A percentile compares a stretch with the other conserved stretches of the same genome.
Evolutionary conservation across 1,139 yeast genomes (phyloP).

Genomic region (Meyerozyma smithsonii): DNA sequence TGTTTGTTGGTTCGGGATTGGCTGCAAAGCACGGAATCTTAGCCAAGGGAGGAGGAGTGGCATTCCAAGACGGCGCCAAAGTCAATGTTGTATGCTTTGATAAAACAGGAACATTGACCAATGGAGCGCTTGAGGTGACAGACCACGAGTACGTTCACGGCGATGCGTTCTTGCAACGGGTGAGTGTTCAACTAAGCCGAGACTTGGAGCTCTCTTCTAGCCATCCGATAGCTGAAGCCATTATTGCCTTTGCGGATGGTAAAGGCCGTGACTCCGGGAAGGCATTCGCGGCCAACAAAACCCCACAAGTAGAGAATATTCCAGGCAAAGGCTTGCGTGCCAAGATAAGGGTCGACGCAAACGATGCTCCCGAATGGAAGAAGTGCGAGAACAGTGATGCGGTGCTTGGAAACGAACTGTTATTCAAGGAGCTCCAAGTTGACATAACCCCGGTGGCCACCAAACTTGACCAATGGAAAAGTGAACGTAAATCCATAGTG

Average conservation of each 20-base stretch:
- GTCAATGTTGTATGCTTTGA: slow-evolving; percentile 68
- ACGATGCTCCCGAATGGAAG: slow-evolving; percentile 22
- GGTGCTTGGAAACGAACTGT: slow-evolving; percentile 62
- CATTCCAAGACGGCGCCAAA: slow-evolving; percentile 71
- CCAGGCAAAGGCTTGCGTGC: slow-evolving; percentile 61
- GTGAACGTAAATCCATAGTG: slow-evolving; percentile 59
- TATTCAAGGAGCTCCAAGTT: slow-evolving; percentile 42
- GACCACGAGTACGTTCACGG: slow-evolving; percentile 30
- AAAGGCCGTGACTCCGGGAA: slow-evolving; percentile 12
- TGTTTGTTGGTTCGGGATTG: slow-evolving; percentile 43
- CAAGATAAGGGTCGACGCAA: slow-evolving; percentile 21
- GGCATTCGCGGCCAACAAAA: slow-evolving; percentile 29
- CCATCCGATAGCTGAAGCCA: slow-evolving; percentile 66
- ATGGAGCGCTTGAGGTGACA: slow-evolving; percentile 56
- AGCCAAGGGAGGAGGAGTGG: slow-evolving; percentile 79
- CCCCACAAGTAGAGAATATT: slow-evolving; percentile 47
- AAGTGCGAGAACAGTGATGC: slow-evolving; percentile 32
- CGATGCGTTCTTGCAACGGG: slow-evolving; percentile 14
- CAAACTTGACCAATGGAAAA: slow-evolving; percentile 50
- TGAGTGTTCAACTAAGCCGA: slow-evolving; percentile 47
- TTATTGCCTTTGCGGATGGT: slow-evolving; percentile 37
- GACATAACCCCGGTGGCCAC: slow-evolving; percentile 21
- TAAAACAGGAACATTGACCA: slow-evolving; percentile 76
- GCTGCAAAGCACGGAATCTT: slow-evolving; percentile 61
- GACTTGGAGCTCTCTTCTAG: slow-evolving; percentile 63